phyloP scores from a whole-genome alignment of 192 early-diverging fungal genomes.

The Borealophlyctis nickersoniae region DNA sequence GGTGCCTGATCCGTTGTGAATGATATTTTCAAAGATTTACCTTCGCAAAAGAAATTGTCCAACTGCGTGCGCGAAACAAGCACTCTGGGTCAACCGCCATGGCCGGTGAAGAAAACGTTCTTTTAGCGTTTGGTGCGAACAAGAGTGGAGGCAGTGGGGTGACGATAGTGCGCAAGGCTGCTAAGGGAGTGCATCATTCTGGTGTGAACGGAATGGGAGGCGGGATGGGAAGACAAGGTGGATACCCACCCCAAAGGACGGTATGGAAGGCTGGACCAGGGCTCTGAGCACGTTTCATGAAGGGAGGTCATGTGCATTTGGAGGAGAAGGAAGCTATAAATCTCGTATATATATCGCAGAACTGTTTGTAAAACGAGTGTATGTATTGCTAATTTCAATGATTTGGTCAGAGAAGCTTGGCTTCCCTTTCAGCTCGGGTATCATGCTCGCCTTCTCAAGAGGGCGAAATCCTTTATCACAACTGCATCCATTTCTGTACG shows the following conservation, averaged over 20 bases:
- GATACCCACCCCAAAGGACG: not conserved
- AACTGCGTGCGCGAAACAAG: constrained; percentile 33
- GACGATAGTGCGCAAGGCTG: constrained; percentile 59
- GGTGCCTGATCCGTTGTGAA: not conserved
- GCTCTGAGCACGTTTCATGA: too few species aligned
- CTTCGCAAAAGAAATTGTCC: constrained; percentile 57
- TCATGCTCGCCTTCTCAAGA: too few species aligned
- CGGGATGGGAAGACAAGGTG: not conserved
- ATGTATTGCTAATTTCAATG: too few species aligned
- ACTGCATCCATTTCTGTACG: too few species aligned
- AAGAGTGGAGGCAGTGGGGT: constrained; percentile 42
- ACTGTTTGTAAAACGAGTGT: too few species aligned
- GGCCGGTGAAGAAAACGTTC: constrained; percentile 58
- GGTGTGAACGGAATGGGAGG: not conserved
- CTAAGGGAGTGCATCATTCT: constrained; percentile 22
- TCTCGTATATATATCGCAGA: too few species aligned
- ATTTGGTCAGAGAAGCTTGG: too few species aligned
- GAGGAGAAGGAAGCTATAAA: too few species aligned
- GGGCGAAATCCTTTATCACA: too few species aligned
- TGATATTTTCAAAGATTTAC: constrained; percentile 37
- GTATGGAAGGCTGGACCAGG: constrained; percentile 5
- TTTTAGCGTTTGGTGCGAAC: constrained; percentile 50
- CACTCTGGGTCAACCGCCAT: constrained; percentile 18
- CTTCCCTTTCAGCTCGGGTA: too few species aligned
- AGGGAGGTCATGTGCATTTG: too few species aligned